A percentile compares a stretch with the other conserved stretches of the same genome.
phyloP scores from a whole-genome alignment of 2,329 filamentous ascomycete species.

The Helotiales sp. region DNA sequence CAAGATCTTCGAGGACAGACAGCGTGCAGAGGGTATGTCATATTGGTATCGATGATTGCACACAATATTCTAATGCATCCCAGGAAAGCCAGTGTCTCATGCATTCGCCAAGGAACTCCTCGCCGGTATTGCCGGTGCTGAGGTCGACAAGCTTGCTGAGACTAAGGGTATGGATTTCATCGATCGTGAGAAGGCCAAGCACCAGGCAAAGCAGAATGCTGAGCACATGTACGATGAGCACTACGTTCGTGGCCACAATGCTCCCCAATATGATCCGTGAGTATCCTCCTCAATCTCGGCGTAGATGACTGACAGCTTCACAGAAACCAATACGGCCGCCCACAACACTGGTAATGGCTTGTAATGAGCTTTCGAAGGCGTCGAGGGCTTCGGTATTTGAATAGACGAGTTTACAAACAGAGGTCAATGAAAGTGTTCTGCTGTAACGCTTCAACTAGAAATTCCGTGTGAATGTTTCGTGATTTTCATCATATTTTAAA shows the following conservation, averaged over 20 bases:
- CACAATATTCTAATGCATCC: not conserved
- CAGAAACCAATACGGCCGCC: slow-evolving; percentile 34
- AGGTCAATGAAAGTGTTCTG: not conserved
- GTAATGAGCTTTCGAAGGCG: slow-evolving; percentile 6
- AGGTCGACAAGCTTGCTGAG: slow-evolving; percentile 75
- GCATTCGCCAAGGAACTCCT: slow-evolving; percentile 76
- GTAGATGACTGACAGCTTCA: not conserved
- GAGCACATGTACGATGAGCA: slow-evolving; percentile 63
- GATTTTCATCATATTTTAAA: not conserved
- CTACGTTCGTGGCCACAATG: slow-evolving; percentile 48
- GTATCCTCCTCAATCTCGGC: slow-evolving; percentile 30
- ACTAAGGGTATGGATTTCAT: slow-evolving; percentile 64
- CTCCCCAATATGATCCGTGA: slow-evolving; percentile 59
- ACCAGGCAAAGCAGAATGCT: slow-evolving; percentile 57
- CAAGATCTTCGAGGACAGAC: slow-evolving; percentile 76
- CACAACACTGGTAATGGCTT: slow-evolving; percentile 25
- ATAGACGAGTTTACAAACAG: not conserved
- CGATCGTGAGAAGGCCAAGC: slow-evolving; percentile 58
- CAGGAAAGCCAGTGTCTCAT: slow-evolving; percentile 71
- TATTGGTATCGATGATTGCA: not conserved
- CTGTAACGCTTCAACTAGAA: not conserved
- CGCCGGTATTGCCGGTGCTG: slow-evolving; percentile 69
- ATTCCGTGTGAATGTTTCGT: not conserved
- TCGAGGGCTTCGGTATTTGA: not conserved
- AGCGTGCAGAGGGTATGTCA: slow-evolving; percentile 63